These are phyloP conservation scores for Pseudozyma thailandica DNA, from an alignment of 1,284 basidiomycete genomes.

Conservation along the genomic window DNA sequence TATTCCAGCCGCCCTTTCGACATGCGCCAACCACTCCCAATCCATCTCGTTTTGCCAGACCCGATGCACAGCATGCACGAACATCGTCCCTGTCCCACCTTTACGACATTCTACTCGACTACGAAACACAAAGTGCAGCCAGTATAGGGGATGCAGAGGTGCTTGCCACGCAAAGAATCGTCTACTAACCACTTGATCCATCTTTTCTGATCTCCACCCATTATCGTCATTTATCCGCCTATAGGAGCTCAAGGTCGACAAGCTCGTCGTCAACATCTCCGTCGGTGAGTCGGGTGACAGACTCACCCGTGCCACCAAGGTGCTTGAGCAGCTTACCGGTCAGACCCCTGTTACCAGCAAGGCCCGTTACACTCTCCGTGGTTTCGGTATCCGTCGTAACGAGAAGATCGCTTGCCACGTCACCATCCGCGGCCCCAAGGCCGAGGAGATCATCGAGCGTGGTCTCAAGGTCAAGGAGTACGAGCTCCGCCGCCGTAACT, in stretches of 20 bases:
- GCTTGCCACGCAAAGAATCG: background rate
- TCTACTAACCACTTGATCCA: slow-evolving; percentile 9
- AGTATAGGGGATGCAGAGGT: background rate
- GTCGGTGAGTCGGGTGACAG: slow-evolving; percentile 99
- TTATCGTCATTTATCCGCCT: background rate
- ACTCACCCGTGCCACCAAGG: slow-evolving; percentile 98
- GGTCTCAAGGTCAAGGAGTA: slow-evolving; percentile 99
- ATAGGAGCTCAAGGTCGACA: slow-evolving; percentile 93
- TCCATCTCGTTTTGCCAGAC: too few relatives aligned
- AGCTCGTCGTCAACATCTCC: slow-evolving; percentile 99
- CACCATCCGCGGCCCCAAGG: slow-evolving; percentile 98
- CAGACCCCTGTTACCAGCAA: slow-evolving; percentile 99
- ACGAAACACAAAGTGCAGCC: slow-evolving; percentile 7
- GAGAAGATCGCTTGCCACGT: slow-evolving; percentile 99
- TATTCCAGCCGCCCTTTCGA: too few relatives aligned
- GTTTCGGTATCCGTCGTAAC: slow-evolving; percentile 99
- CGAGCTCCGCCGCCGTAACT: slow-evolving; percentile 89
- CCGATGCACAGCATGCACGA: too few relatives aligned
- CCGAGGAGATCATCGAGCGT: slow-evolving; percentile 97
- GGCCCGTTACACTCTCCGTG: slow-evolving; percentile 99
- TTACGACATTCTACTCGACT: too few relatives aligned
- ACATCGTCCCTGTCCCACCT: too few relatives aligned
- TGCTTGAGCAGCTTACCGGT: slow-evolving; percentile 98
- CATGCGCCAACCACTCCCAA: too few relatives aligned
- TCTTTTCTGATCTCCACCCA: background rate